Conservation (phyloP, 805 yeast species). For the Ogataea zsoltii region DNA sequence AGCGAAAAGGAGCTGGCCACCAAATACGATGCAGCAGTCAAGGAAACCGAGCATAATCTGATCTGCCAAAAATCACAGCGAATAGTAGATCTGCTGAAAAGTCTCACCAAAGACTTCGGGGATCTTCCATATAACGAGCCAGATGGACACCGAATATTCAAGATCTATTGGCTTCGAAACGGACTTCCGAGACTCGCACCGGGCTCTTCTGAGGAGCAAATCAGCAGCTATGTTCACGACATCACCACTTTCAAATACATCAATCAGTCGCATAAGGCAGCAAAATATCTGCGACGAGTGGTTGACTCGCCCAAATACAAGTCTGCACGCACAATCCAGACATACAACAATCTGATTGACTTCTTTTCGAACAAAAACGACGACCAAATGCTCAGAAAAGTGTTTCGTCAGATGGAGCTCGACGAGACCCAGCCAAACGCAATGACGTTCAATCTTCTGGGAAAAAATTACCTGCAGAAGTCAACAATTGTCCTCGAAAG, state of each 20-base stretch:
- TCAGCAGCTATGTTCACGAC: conserved; percentile 13
- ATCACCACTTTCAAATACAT: conserved; percentile 20
- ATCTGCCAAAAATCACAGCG: conserved; percentile 10
- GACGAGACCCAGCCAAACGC: conserved; percentile 19
- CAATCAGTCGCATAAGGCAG: conserved; percentile 16
- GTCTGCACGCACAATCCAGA: conserved; percentile 9
- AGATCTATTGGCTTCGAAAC: conserved; percentile 13
- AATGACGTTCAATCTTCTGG: conserved; percentile 25
- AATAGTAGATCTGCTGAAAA: conserved; percentile 10
- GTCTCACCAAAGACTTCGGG: conserved; percentile 12
- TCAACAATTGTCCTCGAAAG: conserved; percentile 16
- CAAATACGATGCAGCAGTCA: conserved; percentile 2
- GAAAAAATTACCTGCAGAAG: conserved; percentile 19
- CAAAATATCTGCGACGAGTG: conserved; percentile 15
- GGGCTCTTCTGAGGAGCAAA: conserved; percentile 5
- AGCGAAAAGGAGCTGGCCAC: not conserved
- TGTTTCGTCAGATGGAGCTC: conserved; percentile 40
- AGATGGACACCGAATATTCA: conserved; percentile 17
- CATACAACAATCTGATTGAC: conserved; percentile 30
- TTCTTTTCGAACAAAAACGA: conserved; percentile 41
- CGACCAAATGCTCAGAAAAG: conserved; percentile 40
- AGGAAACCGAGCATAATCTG: conserved; percentile 4
- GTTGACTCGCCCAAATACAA: conserved; percentile 8
- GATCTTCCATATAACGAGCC: conserved; percentile 8
- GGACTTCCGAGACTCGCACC: conserved; percentile 11